Percentiles rank a stretch among this genome's conserved stretches.
Evolutionary conservation across 2,329 filamentous ascomycete genomes (phyloP).

Genomic region (Bipolaris zeicola): DNA sequence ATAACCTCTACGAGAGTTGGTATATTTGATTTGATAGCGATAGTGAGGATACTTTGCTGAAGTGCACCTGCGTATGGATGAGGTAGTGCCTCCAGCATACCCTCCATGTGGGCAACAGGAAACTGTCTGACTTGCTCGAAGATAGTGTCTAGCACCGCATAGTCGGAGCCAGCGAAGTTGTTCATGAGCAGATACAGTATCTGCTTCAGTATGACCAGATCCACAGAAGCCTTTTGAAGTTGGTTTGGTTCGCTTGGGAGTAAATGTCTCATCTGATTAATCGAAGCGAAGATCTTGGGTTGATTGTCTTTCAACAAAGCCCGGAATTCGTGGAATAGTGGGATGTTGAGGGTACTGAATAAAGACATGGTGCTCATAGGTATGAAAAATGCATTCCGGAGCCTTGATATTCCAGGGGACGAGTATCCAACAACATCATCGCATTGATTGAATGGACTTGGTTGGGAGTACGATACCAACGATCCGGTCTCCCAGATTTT

Average conservation of each 20-base stretch:
- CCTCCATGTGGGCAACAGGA: slow-evolving; percentile 5
- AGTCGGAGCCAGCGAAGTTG: slow-evolving; percentile 9
- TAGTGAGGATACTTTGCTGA: slow-evolving; percentile 15
- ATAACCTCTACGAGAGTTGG: neutral
- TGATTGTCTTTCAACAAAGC: neutral
- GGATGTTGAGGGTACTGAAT: neutral
- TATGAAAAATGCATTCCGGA: neutral
- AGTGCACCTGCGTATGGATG: slow-evolving; percentile 6
- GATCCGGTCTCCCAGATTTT: too few species aligned
- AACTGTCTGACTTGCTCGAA: slow-evolving; percentile 13
- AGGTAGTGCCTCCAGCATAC: slow-evolving; percentile 6
- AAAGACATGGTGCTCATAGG: neutral
- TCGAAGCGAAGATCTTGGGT: neutral
- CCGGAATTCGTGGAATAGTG: neutral
- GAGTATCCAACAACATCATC: neutral
- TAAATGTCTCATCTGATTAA: neutral
- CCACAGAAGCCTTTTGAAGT: slow-evolving; percentile 1
- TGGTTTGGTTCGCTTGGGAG: slow-evolving; percentile 4
- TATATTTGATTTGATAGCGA: slow-evolving; percentile 13
- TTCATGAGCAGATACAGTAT: slow-evolving; percentile 16
- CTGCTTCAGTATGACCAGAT: slow-evolving; percentile 11
- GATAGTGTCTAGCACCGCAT: slow-evolving; percentile 6
- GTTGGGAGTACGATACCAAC: neutral
- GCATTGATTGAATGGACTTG: neutral
- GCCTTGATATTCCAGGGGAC: too few species aligned